Evolutionary conservation across 2,329 filamentous ascomycete genomes (phyloP).

Genomic region (Thielaviopsis ethacetica): DNA sequence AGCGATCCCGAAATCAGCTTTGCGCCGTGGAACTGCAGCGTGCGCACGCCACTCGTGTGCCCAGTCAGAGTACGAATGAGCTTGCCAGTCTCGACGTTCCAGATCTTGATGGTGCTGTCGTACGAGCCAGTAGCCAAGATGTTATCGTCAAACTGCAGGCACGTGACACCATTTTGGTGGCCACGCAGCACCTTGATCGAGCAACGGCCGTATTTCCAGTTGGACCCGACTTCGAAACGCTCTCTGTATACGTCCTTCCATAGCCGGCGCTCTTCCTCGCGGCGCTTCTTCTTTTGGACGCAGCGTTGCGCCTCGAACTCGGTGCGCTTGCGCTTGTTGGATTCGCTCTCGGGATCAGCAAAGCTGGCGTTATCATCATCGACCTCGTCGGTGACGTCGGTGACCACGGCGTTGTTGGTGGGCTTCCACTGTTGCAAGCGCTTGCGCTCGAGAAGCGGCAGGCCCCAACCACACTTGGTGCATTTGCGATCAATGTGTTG

Average conservation of each 20-base stretch:
- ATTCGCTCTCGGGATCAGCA: neutral
- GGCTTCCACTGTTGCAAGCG: slow-evolving; percentile 73
- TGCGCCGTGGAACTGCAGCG: slow-evolving; percentile 81
- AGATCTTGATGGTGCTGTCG: slow-evolving; percentile 87
- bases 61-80: slow-evolving; percentile 72
- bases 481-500: slow-evolving; percentile 92
- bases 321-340: slow-evolving; percentile 9
- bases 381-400: slow-evolving; percentile 11
- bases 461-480: slow-evolving; percentile 86
- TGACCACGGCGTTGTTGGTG: slow-evolving; percentile 14
- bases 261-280: slow-evolving; percentile 18
- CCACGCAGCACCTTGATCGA: slow-evolving; percentile 71
- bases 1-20: slow-evolving; percentile 84
- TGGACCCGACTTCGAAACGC: slow-evolving; percentile 85
- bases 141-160: slow-evolving; percentile 57
- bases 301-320: slow-evolving; percentile 8
- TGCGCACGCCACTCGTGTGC: slow-evolving; percentile 69
- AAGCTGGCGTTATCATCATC: slow-evolving; percentile 13
- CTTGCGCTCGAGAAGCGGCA: slow-evolving; percentile 80
- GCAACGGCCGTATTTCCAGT: slow-evolving; percentile 93
- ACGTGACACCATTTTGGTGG: slow-evolving; percentile 56
- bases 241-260: slow-evolving; percentile 99
- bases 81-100: slow-evolving; percentile 79
- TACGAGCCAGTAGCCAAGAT: slow-evolving; percentile 90
- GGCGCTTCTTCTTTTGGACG: slow-evolving; percentile 8